Base-by-base conservation (phyloP, 2,329 filamentous ascomycete species). In the Colletotrichum costaricense region DNA sequence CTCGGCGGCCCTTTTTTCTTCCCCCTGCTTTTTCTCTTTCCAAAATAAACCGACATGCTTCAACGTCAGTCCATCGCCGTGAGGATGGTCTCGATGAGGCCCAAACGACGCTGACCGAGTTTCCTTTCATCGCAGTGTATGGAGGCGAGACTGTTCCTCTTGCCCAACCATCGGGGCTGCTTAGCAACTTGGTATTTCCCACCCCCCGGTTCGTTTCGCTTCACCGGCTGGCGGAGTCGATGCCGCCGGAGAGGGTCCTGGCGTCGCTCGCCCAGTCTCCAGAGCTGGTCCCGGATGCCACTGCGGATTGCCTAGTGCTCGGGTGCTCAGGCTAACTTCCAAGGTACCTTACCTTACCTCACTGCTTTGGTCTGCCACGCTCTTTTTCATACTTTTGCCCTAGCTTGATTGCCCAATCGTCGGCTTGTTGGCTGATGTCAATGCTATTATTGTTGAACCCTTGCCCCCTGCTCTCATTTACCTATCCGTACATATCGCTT, bases 151-250 rank as follows among this genome's bases (percentile, higher is more conserved):
- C 49, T 28, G 30, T 56, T 30, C 58, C 67, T 49, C 71, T 49
- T 73, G 49, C 67, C 67, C 67, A 71, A 73, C 67, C 71, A 73
- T 55, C 67, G 35, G 35, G 28, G 52, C 52, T 66, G 60, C 71
- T 73, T 62, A 62, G 67, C 67, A 71, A 49, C 42, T 49, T 49
- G 42, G 42, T 49, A 49, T 49, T 56, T 35, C 70, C 62, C 49
- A 71, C 62, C 70, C 42, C 42, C 67, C 56, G 60, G 70, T 56
- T 46, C 67, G 67, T 57, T 71, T 73, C 62, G 71, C 71, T 66
- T 73, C 71, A 73, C 71, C 71, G 71, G 71, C 67, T 71, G 71
- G 71, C 71, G 71, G 71, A 73, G 71, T 71, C 26, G 70, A 73
- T 66, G 71, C 71, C 67, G 71, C 60, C 71, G 60, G 60, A 55